phyloP scores from a whole-genome alignment of 176 grass and related monocot species.

The Zizania latifolia region DNA sequence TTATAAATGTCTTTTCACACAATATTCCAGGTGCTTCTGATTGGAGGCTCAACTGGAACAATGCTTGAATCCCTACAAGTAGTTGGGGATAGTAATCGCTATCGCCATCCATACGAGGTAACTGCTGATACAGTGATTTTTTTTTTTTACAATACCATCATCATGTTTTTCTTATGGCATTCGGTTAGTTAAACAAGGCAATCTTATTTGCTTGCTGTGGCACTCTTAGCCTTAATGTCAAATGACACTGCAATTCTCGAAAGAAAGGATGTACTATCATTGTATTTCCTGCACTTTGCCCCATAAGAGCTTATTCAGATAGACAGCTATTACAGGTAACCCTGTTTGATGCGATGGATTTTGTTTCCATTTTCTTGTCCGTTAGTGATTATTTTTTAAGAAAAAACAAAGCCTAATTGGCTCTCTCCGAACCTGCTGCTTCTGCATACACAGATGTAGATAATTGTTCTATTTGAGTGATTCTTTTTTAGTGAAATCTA shows the following conservation, averaged over 20 bases:
- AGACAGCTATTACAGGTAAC: neutral
- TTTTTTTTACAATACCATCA: too few relatives aligned
- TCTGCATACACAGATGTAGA: neutral
- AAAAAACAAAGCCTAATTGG: neutral
- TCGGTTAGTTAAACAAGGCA: neutral
- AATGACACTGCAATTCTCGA: neutral
- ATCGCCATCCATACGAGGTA: constrained; percentile 46
- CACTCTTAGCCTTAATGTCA: neutral
- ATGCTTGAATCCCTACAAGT: constrained; percentile 90
- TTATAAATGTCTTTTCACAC: neutral
- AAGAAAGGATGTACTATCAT: neutral
- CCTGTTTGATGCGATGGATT: neutral
- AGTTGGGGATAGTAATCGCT: constrained; percentile 52
- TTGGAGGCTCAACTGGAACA: constrained; percentile 77
- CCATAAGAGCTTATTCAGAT: neutral
- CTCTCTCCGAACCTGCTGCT: neutral
- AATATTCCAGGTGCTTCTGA: constrained; percentile 60
- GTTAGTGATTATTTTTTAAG: neutral
- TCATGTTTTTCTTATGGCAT: neutral
- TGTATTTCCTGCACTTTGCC: neutral
- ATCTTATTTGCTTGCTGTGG: neutral
- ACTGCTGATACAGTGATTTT: constrained; percentile 6
- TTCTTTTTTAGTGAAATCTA: too few relatives aligned
- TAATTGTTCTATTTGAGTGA: neutral
- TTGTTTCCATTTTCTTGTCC: neutral